Evolutionary conservation across 768 basidiomycete species (phyloP), one percentile per base, ranked within the genome.

Genomic region (Russula ochroleuca): DNA sequence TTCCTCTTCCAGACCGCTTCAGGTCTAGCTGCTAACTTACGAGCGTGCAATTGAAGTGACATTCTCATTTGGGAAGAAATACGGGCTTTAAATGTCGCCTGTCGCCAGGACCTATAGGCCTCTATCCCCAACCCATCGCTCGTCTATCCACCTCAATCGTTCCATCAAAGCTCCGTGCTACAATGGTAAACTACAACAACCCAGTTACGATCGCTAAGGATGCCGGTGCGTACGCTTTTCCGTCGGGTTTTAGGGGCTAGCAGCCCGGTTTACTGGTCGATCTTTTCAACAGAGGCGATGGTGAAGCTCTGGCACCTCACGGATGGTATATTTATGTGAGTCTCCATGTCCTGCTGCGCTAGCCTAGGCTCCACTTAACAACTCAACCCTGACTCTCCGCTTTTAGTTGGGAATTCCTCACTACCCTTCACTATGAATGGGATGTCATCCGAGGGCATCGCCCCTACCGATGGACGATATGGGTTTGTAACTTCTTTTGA

Each of bases 311-410:
- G 56, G 56, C 56, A 63, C 19, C 1, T 8, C 2, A 1, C 33
- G 2, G 23, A 58, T 13, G 62, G 62, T n/a, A 2, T 63, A 19
- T 63, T 31, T 35, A 43, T 63, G 62, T 58, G 40, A 10, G 58
- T n/a, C 9, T 50, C 1, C 31, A 23, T 10, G 19, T 8, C 38
- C 48, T 25, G 25, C 47, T 5, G 11, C 23, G 13, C 13, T 14
- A 3, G 47, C 47, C 23, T 23, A 10, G 35, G 28, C 38, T 41
- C 13, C 25, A 15, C 21, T 15, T 25, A n/a, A 21, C 10, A 3
- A 11, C 11, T 21, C 45, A 17, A n/a, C n/a, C 11, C 5, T 9
- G 25, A 15, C 51, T 11, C 19, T 52, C 8, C 2, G 13, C 6
- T 11, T 57, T n/a, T 15, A 57, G 55, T 5, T 57, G 55, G 55